Conservation (phyloP, 306 rosid genomes). For the Luffa aegyptiaca region DNA sequence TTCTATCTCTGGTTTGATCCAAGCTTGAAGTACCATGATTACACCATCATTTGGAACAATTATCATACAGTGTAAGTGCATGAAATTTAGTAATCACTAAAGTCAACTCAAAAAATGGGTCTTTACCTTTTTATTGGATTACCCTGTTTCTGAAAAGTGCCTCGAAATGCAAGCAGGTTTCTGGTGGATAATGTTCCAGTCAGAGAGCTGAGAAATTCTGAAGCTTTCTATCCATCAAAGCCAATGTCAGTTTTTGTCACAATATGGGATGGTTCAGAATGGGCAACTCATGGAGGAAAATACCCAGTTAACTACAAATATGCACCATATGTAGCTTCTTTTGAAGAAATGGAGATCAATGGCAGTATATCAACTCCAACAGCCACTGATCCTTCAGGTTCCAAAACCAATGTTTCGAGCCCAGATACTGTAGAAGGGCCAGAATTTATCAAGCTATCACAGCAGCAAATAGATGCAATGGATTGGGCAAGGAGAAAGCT, state of each 20-base stretch:
- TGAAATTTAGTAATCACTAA: not conserved
- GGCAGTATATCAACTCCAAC: conserved; percentile 47
- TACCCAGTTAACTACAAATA: conserved; percentile 69
- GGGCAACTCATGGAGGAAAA: conserved; percentile 98
- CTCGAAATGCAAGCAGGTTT: conserved; percentile 37
- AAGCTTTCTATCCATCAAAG: conserved; percentile 50
- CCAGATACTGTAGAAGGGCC: conserved; percentile 69
- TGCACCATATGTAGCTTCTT: conserved; percentile 72
- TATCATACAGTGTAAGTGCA: conserved; percentile 67
- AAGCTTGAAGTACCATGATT: conserved; percentile 55
- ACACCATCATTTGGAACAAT: conserved; percentile 85
- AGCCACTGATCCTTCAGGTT: conserved; percentile 29
- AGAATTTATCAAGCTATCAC: conserved; percentile 53
- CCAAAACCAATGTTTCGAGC: conserved; percentile 34
- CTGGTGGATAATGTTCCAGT: conserved; percentile 82
- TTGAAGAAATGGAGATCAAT: conserved; percentile 44
- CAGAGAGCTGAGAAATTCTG: conserved; percentile 54
- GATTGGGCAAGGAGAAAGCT: conserved; percentile 95
- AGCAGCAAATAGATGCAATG: conserved; percentile 56
- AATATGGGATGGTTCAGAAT: conserved; percentile 92
- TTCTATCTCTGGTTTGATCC: conserved; percentile 97
- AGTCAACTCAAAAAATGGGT: not conserved
- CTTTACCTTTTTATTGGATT: not conserved
- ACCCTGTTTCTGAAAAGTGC: not conserved
- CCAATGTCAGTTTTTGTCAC: conserved; percentile 84